Evolutionary conservation across 495 filamentous ascomycete species (phyloP), one percentile per base, ranked within the genome.

Genomic region (Tuber calosporum): DNA sequence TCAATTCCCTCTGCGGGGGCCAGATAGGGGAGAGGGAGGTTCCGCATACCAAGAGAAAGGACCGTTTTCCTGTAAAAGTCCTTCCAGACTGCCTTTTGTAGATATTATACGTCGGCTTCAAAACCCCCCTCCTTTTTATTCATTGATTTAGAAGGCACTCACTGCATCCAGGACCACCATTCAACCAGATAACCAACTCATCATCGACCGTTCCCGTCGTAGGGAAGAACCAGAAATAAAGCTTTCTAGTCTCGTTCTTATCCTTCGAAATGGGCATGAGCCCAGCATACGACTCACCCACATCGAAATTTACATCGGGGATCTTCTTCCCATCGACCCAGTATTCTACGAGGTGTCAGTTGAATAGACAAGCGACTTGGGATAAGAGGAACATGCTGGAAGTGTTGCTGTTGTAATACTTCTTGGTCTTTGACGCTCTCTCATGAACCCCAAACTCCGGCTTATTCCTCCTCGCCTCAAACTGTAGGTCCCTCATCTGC

Each of bases 171-270:
- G 87, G 87, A 36, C 90, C 90, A 66, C 90, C 90, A 77, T 91
- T 91, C 8, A 92, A 82, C 85, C 90, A 93, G 77, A 93, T 90
- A n/a, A 87, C 84, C 71, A 92, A 88, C 78, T 93, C 90, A 68
- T 92, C 88, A 4, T 86, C 83, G 9, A 86, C 84, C 62, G 90
- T 89, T 0, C 76, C 72, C 2, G 77, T 75, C 5, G 82, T 82
- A 0, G 89, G 90, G 75, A 91, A 92, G 82, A 90, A 92, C 91
- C 91, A 94, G 80, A 92, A 94, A 77, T 87, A 93, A n/a, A 93
- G 82, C 70, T 86, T 80, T 67, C 85, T 85, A 1, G 83, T 83
- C 76, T 88, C 86, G 38, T 87, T 83, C 1, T 84, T 80, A 45
- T 85, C 77, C 5, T 82, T 82, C 4, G 86, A 87, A 73, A 93